phyloP scores from a whole-genome alignment of 2,329 filamentous ascomycete genomes.

The Epichloe baconii region DNA sequence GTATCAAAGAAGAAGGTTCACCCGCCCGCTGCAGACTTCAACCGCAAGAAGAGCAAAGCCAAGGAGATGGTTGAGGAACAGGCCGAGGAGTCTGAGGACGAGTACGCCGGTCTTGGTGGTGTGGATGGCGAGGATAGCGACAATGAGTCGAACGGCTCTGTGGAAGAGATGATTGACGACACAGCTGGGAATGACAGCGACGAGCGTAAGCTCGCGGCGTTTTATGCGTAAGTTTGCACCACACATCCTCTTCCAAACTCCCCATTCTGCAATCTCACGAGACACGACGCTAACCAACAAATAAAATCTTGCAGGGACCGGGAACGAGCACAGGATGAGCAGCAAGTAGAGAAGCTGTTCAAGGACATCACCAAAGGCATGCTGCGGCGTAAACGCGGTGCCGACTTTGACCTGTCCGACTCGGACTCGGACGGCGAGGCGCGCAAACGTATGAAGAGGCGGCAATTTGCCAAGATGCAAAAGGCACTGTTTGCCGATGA shows the following conservation, averaged over 20 bases:
- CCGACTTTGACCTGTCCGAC: constrained; percentile 77
- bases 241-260: not conserved
- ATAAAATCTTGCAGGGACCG: constrained; percentile 46
- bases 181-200: constrained; percentile 64
- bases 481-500: constrained; percentile 80
- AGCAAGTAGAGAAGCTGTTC: constrained; percentile 80
- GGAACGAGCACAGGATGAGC: constrained; percentile 68
- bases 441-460: constrained; percentile 65
- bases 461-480: constrained; percentile 83
- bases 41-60: constrained; percentile 79
- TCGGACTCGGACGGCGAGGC: constrained; percentile 79
- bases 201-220: constrained; percentile 68
- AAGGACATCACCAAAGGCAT: constrained; percentile 84
- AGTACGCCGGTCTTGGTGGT: constrained; percentile 89
- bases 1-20: constrained; percentile 38
- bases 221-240: constrained; percentile 63
- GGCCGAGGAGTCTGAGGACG: constrained; percentile 94
- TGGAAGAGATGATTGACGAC: constrained; percentile 86
- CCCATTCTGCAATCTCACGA: too few species aligned
- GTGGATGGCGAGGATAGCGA: constrained; percentile 78
- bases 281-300: not conserved
- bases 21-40: constrained; percentile 40
- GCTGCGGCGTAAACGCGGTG: constrained; percentile 69
- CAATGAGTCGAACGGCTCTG: constrained; percentile 53
- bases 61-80: constrained; percentile 83